Evolutionary conservation across 306 rosid genomes (phyloP).

Genomic region (Dryas drummondii): DNA sequence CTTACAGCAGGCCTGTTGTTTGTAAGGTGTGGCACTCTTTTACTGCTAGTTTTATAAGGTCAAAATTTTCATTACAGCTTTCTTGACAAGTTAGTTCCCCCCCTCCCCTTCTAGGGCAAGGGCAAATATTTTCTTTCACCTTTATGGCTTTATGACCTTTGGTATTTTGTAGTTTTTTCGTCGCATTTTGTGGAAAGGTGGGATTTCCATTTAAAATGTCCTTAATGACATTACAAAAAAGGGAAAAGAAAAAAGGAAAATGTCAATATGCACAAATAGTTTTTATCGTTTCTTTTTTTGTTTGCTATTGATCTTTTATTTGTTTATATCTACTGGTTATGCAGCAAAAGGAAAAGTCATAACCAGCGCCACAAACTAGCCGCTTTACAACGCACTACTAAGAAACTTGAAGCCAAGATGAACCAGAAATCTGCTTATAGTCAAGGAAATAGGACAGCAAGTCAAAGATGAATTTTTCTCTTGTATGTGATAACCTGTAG

Average conservation of each 20-base stretch:
- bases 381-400: constrained; percentile 59
- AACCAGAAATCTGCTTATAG: constrained; percentile 34
- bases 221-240: neutral
- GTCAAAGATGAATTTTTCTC: constrained; percentile 44
- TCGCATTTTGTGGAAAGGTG: neutral
- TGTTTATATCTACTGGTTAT: constrained; percentile 2
- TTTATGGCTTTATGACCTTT: no score
- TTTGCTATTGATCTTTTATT: neutral
- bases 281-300: neutral
- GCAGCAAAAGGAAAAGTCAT: constrained; percentile 58
- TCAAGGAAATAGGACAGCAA: constrained; percentile 49
- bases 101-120: no score
- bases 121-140: no score
- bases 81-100: no score
- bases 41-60: constrained; percentile 1
- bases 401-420: constrained; percentile 63
- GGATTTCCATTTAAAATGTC: no score
- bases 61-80: no score
- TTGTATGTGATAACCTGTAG: constrained; percentile 30
- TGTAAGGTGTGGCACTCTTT: constrained; percentile 53
- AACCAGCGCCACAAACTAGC: constrained; percentile 65
- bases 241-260: neutral
- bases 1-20: constrained; percentile 77
- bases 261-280: no score
- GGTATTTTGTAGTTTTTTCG: neutral